Conservation (phyloP, 164 flowering plant genomes). For the Liquidambar formosana region DNA sequence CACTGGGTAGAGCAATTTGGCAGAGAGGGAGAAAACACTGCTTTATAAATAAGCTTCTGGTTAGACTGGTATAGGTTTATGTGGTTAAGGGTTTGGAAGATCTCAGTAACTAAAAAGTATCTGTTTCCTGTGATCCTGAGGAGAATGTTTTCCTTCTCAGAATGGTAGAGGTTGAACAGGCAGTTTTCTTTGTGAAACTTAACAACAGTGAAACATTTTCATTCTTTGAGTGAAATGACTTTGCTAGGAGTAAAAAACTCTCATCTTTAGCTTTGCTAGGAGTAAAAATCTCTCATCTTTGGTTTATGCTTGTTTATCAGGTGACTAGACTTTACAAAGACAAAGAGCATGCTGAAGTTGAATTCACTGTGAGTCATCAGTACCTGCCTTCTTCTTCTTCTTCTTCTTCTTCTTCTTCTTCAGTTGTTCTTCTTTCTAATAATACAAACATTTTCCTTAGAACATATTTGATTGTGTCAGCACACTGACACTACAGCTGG, state of each 20-base stretch:
- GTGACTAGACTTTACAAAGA: constrained; percentile 76
- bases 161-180: too few species aligned
- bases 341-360: constrained; percentile 86
- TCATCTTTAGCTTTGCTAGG: too few species aligned
- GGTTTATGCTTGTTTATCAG: constrained; percentile 30
- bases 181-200: too few species aligned
- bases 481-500: too few species aligned
- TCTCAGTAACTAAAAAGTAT: background rate
- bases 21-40: too few species aligned
- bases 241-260: background rate
- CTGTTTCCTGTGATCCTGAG: background rate
- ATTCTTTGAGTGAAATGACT: background rate
- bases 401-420: too few species aligned
- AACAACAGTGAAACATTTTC: background rate
- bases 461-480: too few species aligned
- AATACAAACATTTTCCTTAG: too few species aligned
- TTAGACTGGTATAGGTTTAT: background rate
- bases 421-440: too few species aligned
- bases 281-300: background rate
- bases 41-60: too few species aligned
- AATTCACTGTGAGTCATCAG: constrained; percentile 68
- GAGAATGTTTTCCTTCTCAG: background rate
- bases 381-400: background rate
- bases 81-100: background rate
- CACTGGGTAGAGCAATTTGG: too few species aligned